Evolutionary conservation across 2,329 filamentous ascomycete genomes (phyloP).

Genomic region (Seiridium unicorne): DNA sequence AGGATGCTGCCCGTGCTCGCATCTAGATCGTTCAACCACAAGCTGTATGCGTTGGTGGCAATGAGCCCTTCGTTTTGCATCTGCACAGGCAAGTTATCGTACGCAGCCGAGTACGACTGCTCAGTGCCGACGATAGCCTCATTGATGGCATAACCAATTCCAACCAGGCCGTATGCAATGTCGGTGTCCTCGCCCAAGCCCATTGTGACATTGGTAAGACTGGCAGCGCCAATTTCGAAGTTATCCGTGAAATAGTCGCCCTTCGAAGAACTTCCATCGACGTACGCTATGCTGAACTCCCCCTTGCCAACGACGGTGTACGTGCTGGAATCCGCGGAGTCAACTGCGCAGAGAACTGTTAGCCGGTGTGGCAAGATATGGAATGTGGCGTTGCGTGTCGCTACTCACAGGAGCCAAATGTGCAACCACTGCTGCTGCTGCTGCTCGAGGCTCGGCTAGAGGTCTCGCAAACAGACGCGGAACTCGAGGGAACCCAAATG

Average conservation of each 20-base stretch:
- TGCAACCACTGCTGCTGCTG: slow-evolving; percentile 29
- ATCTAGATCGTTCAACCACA: slow-evolving; percentile 63
- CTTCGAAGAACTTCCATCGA: slow-evolving; percentile 54
- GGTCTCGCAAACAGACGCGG: slow-evolving; percentile 37
- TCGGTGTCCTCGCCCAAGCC: slow-evolving; percentile 54
- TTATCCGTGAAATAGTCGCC: slow-evolving; percentile 60
- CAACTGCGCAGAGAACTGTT: slow-evolving; percentile 34
- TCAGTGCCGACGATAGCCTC: slow-evolving; percentile 42
- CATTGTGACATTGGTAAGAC: slow-evolving; percentile 55
- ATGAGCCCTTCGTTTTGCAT: slow-evolving; percentile 64
- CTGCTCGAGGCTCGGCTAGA: slow-evolving; percentile 5
- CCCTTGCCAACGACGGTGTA: slow-evolving; percentile 40
- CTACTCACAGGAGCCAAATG: slow-evolving; percentile 45
- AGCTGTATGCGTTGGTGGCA: slow-evolving; percentile 66
- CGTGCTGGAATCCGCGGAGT: slow-evolving; percentile 42
- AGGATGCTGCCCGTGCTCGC: slow-evolving; percentile 68
- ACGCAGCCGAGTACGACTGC: slow-evolving; percentile 26
- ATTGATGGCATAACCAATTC: slow-evolving; percentile 58
- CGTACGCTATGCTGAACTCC: slow-evolving; percentile 59
- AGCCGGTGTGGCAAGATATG: background rate
- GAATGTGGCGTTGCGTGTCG: background rate
- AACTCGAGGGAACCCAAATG: slow-evolving; percentile 53
- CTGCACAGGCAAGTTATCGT: slow-evolving; percentile 62
- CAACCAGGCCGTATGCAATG: slow-evolving; percentile 57
- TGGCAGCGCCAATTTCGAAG: slow-evolving; percentile 52